Base-by-base conservation (phyloP, 805 yeast genomes). In the Saturnispora mendoncae region DNA sequence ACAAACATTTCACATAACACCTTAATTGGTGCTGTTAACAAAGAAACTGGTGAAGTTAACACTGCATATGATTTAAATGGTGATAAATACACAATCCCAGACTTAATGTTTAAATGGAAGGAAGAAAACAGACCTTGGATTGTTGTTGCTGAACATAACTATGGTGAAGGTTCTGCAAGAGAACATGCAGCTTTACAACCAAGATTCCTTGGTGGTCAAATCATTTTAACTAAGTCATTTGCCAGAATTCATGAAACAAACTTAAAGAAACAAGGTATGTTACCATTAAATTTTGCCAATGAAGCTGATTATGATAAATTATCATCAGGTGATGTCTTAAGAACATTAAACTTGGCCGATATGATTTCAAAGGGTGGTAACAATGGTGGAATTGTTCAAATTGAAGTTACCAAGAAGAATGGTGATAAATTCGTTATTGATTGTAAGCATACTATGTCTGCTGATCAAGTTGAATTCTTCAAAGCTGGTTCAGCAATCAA, bases 121-220 rank as follows among this genome's bases (percentile, higher is more conserved):
- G 68, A 77, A 39, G 92, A 85, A 46, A 52, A 64, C 14, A 74
- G 83, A 53, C 92, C 94, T 17, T 90, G 98, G 98, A 73, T 78
- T 51, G 97, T 92, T 34, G 82, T 92, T 49, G 97, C 97, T 41
- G 98, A 92, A 63, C 95, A 92, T 61, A 90, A 90, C 66, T 92
- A 90, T 58, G 98, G 98, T 66, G 98, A 90, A 69, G 98, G 98
- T 55, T 88, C 97, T 38, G 97, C 98, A 25, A 84, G 98, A 74
- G 98, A 90, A 64, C 98, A 90, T 57, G 98, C 98, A 35, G 97
- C 97, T 13, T 71, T 92, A 51, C 85, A 92, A 26, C 98, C 97
- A 43, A 76, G 94, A 65, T 92, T 84, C 69, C 72, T 92, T 34
- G 97, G 97, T 46, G 97, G 98, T 48, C 66, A 80, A 44, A 76